Percentiles rank a stretch among this genome's conserved stretches.
Evolutionary conservation across 1,284 basidiomycete species (phyloP).

Genomic region (Sphaerobolus stellatus): DNA sequence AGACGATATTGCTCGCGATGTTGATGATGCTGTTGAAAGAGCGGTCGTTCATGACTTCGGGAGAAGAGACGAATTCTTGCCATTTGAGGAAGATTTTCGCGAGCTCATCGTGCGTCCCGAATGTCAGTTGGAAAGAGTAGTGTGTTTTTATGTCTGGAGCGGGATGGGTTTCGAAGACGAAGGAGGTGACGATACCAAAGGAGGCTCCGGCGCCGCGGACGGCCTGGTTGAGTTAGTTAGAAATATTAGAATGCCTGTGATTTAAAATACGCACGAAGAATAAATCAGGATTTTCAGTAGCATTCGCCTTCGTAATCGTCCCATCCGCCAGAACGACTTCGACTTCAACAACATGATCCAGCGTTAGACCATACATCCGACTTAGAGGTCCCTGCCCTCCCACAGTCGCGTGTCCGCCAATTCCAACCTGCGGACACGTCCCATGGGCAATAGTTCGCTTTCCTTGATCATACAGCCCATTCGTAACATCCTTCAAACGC

Average conservation of each 20-base stretch:
- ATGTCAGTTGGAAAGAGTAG: slow-evolving; percentile 3
- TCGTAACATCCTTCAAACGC: slow-evolving; percentile 9
- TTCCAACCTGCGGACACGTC: slow-evolving; percentile 12
- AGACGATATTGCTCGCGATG: not conserved
- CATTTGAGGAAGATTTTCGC: slow-evolving; percentile 4
- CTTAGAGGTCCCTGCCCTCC: slow-evolving; percentile 38
- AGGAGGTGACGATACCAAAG: slow-evolving; percentile 39
- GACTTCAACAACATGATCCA: slow-evolving; percentile 42
- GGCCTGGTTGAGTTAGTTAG: not conserved
- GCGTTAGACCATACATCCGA: slow-evolving; percentile 43
- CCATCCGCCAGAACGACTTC: slow-evolving; percentile 39
- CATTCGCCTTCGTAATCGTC: slow-evolving; percentile 32
- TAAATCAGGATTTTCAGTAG: slow-evolving; percentile 25
- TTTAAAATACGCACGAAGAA: not conserved
- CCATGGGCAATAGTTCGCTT: slow-evolving; percentile 11
- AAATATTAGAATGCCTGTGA: not conserved
- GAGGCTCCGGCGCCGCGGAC: slow-evolving; percentile 45
- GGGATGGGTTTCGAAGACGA: slow-evolving; percentile 3
- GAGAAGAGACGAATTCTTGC: slow-evolving; percentile 2
- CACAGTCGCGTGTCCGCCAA: slow-evolving; percentile 6
- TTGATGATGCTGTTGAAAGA: slow-evolving; percentile 2
- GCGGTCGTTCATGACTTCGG: slow-evolving; percentile 1
- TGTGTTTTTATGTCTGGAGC: not conserved
- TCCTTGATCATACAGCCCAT: slow-evolving; percentile 8
- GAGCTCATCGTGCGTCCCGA: not conserved